A percentile compares a stretch with the other conserved stretches of the same genome.
Evolutionary conservation across 352 stramenopile species (phyloP).

Genomic region (Saprolegnia diclina): DNA sequence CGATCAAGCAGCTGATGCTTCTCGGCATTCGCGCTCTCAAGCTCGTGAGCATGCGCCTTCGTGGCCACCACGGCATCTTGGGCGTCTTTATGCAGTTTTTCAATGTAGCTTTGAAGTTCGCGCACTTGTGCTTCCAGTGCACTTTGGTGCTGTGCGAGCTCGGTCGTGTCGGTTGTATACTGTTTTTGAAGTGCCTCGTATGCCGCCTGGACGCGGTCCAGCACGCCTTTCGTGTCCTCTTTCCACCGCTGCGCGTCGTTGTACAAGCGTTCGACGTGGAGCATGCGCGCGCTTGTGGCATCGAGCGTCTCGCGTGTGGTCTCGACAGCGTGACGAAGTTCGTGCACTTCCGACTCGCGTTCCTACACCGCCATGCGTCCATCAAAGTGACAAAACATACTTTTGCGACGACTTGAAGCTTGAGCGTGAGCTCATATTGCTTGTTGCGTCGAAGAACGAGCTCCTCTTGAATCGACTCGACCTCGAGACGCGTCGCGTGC

Average conservation of each 20-base stretch:
- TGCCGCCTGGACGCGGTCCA: conserved; percentile 29
- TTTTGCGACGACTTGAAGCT: conserved; percentile 36
- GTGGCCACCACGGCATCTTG: conserved; percentile 43
- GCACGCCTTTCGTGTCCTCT: conserved; percentile 3
- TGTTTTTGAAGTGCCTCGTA: conserved; percentile 52
- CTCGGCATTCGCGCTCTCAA: conserved; percentile 36
- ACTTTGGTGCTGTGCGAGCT: conserved; percentile 26
- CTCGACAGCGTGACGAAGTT: conserved; percentile 35
- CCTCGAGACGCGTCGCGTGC: conserved; percentile 48
- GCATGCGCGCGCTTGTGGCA: conserved; percentile 46
- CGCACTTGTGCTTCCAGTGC: conserved; percentile 47
- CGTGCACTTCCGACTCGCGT: conserved; percentile 45
- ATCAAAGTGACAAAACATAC: no score
- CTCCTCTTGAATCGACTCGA: conserved; percentile 63
- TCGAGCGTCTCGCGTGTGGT: conserved; percentile 41
- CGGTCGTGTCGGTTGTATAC: conserved; percentile 37
- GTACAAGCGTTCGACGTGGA: conserved; percentile 45
- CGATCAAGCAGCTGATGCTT: conserved; percentile 49
- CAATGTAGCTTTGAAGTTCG: conserved; percentile 41
- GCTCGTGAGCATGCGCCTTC: conserved; percentile 35
- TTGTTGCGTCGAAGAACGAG: conserved; percentile 65
- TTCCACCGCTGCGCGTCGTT: conserved; percentile 21
- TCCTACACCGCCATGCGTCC: conserved; percentile 24
- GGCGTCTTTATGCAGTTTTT: conserved; percentile 31
- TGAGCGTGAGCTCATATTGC: conserved; percentile 72